These are phyloP conservation scores for Bondarzewia mesenterica DNA, from an alignment of 1,284 basidiomycete genomes.

Conservation along the genomic window DNA sequence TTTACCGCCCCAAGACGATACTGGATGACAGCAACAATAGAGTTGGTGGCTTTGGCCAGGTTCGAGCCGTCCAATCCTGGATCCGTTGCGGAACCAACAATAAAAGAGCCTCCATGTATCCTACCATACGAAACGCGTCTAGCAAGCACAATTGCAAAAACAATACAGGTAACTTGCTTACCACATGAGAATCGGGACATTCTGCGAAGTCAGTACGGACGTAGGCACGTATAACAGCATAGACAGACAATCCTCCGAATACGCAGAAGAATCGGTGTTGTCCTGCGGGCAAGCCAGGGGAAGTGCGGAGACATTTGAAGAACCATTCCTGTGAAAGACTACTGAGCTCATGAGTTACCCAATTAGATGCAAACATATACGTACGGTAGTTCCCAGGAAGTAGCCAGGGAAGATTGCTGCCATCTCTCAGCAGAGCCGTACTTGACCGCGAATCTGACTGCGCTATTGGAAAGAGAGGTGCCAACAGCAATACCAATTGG, in stretches of 20 bases:
- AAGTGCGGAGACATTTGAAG: constrained; percentile 41
- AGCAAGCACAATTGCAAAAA: background rate
- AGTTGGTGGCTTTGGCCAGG: constrained; percentile 63
- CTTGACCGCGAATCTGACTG: constrained; percentile 50
- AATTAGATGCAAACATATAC: constrained; percentile 18
- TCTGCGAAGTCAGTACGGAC: constrained; percentile 22
- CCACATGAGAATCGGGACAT: constrained; percentile 60
- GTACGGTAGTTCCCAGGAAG: constrained; percentile 56
- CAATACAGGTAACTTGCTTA: constrained; percentile 21
- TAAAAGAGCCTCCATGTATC: constrained; percentile 85
- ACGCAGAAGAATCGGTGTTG: constrained; percentile 35
- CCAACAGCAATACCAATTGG: constrained; percentile 50
- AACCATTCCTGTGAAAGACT: constrained; percentile 34
- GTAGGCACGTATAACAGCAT: constrained; percentile 67
- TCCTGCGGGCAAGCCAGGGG: constrained; percentile 70
- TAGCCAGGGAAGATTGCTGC: constrained; percentile 43
- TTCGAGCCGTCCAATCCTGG: constrained; percentile 75
- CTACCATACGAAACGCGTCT: too few relatives aligned
- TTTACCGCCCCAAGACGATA: constrained; percentile 76
- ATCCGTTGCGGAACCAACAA: constrained; percentile 60
- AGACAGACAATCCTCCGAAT: constrained; percentile 73
- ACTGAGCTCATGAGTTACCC: background rate
- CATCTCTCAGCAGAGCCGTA: constrained; percentile 60
- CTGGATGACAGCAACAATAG: constrained; percentile 81
- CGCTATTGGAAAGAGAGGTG: constrained; percentile 36